Conservation (phyloP, 176 grass and related monocot genomes). For the bread wheat (Triticum aestivum) region IWGSC_CS_RefSeq_v2.1 NC_057808.1:389924925-389925424, state of each 20-base stretch:
- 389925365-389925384: neutral
- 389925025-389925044: constrained; percentile 79
- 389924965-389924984: constrained; percentile 61
- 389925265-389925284: neutral
- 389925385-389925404: neutral
- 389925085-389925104: constrained; percentile 49
- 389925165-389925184: neutral
- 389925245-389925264: neutral
- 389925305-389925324: constrained; percentile 16
- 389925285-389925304: neutral
- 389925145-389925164: neutral
- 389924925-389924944: neutral
- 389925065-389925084: constrained; percentile 84
- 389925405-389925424: constrained; percentile 1
- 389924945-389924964: constrained; percentile 22
- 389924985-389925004: constrained; percentile 79
- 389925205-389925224: neutral
- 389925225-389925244: neutral
- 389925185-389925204: neutral
- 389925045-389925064: constrained; percentile 46
- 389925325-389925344: neutral
- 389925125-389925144: constrained; percentile 44
- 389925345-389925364: constrained; percentile 18
- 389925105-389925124: constrained; percentile 60
- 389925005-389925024: constrained; percentile 94